Evolutionary conservation across 371 early-diverging fungal genomes (phyloP).

Genomic region (Entomophthora muscae): DNA sequence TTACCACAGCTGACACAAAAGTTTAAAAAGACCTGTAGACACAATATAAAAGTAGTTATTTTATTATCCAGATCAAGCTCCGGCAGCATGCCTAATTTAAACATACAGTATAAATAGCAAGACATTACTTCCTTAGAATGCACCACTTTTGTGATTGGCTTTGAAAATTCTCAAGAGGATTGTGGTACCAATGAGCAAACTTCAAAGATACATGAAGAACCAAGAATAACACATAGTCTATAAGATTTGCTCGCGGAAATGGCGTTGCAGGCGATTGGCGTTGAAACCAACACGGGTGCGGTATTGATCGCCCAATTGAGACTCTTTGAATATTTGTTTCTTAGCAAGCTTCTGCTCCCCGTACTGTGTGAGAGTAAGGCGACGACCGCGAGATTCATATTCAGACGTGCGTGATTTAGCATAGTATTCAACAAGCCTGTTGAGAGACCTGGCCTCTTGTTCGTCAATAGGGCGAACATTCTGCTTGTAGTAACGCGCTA

Average conservation of each 20-base stretch:
- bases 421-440: constrained; percentile 1
- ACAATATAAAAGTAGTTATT: too few relatives aligned
- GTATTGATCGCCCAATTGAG: constrained; percentile 40
- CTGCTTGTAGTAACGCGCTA: constrained; percentile 75
- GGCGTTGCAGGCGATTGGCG: constrained; percentile 67
- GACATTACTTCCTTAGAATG: too few relatives aligned
- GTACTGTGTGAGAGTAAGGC: constrained; percentile 16
- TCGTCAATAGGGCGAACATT: constrained; percentile 45
- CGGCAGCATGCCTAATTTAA: too few relatives aligned
- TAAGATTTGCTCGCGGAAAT: constrained; percentile 65
- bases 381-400: constrained; percentile 11
- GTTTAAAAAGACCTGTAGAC: too few relatives aligned
- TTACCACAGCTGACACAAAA: too few relatives aligned
- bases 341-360: constrained; percentile 19
- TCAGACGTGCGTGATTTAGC: background rate
- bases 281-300: constrained; percentile 56
- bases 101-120: too few relatives aligned
- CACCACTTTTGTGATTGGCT: too few relatives aligned
- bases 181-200: too few relatives aligned
- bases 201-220: too few relatives aligned
- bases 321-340: constrained; percentile 26
- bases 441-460: constrained; percentile 9
- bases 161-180: too few relatives aligned
- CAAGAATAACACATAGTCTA: constrained; percentile 14
- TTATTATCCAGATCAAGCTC: too few relatives aligned